Conservation (phyloP, 345 rosid genomes). For the Alliaria petiolata region DNA sequence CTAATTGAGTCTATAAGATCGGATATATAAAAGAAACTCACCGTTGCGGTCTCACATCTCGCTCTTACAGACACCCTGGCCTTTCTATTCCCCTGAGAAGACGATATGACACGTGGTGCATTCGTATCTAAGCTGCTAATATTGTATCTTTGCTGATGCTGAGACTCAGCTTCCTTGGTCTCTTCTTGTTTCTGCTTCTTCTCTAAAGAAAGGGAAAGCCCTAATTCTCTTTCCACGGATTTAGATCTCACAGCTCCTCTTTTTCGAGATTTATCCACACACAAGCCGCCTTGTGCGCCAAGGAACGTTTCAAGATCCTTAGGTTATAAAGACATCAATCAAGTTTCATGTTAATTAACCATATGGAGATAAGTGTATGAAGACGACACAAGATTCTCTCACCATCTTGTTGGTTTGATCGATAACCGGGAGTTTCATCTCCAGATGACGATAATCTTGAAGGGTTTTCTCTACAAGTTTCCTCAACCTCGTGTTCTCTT, state of each 20-base stretch:
- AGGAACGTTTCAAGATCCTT: slow-evolving; percentile 28
- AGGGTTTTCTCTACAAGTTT: slow-evolving; percentile 34
- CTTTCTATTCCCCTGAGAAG: slow-evolving; percentile 43
- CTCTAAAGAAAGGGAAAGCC: slow-evolving; percentile 31
- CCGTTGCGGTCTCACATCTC: slow-evolving; percentile 80
- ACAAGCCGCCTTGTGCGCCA: slow-evolving; percentile 16
- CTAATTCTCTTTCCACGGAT: slow-evolving; percentile 21
- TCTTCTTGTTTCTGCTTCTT: slow-evolving; percentile 21
- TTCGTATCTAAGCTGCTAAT: slow-evolving; percentile 1
- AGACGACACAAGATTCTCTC: neutral
- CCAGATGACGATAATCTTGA: slow-evolving; percentile 32
- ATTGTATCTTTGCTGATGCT: slow-evolving; percentile 12
- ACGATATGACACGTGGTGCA: slow-evolving; percentile 7
- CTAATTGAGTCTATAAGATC: neutral
- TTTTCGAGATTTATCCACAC: slow-evolving; percentile 2
- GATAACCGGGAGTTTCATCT: slow-evolving; percentile 30
- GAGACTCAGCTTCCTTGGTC: slow-evolving; percentile 16
- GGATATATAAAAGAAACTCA: slow-evolving; percentile 21
- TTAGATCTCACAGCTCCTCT: slow-evolving; percentile 14
- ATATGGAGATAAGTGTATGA: neutral
- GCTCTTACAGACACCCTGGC: slow-evolving; percentile 85
- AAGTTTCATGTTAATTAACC: neutral
- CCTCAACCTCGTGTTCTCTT: slow-evolving; percentile 30
- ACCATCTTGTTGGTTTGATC: slow-evolving; percentile 22
- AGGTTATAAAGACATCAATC: neutral